Conservation (phyloP, 83 land plant species). For the Isoetes engelmannii region DNA sequence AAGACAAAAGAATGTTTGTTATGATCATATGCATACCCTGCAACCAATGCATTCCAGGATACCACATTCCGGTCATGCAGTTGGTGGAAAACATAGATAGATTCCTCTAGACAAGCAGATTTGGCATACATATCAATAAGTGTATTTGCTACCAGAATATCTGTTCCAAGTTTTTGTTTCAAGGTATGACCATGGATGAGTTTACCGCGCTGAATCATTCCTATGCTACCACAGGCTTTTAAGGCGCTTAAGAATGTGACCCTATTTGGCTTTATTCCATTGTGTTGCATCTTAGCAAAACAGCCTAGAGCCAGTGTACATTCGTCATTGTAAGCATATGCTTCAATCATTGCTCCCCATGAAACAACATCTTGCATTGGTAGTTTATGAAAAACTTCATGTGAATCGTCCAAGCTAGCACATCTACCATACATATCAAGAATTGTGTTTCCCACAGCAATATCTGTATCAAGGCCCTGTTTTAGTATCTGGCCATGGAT, state of each 20-base stretch:
- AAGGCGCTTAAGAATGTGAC: conserved; percentile 1
- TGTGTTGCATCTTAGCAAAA: neutral
- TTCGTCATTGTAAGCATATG: neutral
- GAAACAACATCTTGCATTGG: neutral
- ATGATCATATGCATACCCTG: conserved; percentile 15
- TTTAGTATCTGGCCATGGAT: too few relatives aligned
- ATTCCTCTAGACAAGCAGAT: conserved; percentile 3
- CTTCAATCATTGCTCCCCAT: conserved; percentile 7
- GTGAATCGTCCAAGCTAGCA: neutral
- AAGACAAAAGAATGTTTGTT: neutral
- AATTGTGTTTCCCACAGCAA: too few relatives aligned
- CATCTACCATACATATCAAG: too few relatives aligned
- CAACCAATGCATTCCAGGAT: conserved; percentile 15
- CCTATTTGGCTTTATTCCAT: neutral
- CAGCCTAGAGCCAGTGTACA: neutral
- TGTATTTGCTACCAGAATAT: neutral
- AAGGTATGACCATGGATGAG: neutral
- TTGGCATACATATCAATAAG: conserved; percentile 17
- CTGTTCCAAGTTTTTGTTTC: neutral
- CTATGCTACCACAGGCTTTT: neutral
- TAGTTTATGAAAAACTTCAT: neutral
- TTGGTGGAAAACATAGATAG: conserved; percentile 1
- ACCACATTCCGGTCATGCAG: neutral
- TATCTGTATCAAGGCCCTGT: too few relatives aligned
- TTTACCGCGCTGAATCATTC: neutral